These are phyloP conservation scores for Mucor irregularis DNA, from an alignment of 371 early-diverging fungal species.

Conservation along the genomic window DNA sequence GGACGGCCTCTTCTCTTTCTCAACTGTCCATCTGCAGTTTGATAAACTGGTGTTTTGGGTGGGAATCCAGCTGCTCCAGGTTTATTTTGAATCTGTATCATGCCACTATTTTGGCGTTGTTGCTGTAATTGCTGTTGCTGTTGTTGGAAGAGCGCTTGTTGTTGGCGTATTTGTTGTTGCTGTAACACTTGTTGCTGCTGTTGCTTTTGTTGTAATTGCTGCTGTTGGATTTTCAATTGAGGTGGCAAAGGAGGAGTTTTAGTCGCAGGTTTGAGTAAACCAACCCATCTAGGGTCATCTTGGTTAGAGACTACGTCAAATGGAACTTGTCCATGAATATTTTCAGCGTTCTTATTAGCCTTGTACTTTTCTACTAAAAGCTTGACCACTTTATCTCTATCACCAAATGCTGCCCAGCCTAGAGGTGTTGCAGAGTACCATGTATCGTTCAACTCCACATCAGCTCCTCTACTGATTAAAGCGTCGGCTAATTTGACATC, in stretches of 20 bases:
- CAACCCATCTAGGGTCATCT: constrained; percentile 63
- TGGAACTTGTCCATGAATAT: constrained; percentile 71
- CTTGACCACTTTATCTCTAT: constrained; percentile 46
- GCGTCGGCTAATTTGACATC: constrained; percentile 61
- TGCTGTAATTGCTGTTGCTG: not conserved
- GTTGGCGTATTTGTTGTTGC: not conserved
- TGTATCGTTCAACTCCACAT: constrained; percentile 82
- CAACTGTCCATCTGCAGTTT: constrained; percentile 1
- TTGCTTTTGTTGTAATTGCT: constrained; percentile 2
- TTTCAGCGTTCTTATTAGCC: constrained; percentile 67
- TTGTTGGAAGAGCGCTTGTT: not conserved
- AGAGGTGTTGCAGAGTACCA: constrained; percentile 85
- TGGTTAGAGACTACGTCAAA: constrained; percentile 70
- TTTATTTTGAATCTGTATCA: too few species aligned
- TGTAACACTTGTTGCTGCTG: constrained; percentile 3
- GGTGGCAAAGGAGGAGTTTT: constrained; percentile 1
- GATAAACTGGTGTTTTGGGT: not conserved
- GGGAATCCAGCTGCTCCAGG: not conserved
- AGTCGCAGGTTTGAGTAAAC: constrained; percentile 25
- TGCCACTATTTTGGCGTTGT: not conserved
- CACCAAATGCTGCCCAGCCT: constrained; percentile 92
- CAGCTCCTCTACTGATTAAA: constrained; percentile 74
- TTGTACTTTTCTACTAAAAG: constrained; percentile 66
- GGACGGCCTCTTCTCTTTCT: constrained; percentile 46
- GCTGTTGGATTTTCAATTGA: constrained; percentile 4